A percentile compares a stretch with the other conserved stretches of the same genome.
These are phyloP conservation scores for Pichia sp. DNA, from an alignment of 1,139 yeast species.

Conservation along the genomic window DNA sequence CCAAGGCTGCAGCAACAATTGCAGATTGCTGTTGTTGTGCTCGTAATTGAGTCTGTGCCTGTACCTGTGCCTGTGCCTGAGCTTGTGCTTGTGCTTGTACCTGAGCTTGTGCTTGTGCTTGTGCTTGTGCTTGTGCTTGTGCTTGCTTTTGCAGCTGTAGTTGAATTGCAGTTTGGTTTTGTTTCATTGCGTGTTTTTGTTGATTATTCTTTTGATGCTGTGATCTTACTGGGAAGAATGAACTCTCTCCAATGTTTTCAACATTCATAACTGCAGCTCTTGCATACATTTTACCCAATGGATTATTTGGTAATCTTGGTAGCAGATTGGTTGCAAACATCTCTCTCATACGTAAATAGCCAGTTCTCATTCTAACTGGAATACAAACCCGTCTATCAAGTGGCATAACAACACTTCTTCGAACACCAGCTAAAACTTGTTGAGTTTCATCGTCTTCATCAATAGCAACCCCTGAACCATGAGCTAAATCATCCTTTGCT, in stretches of 20 bases:
- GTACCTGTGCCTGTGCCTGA: constrained; percentile 1
- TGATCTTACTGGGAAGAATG: constrained; percentile 55
- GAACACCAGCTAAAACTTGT: constrained; percentile 87
- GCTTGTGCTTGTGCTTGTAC: constrained; percentile 4
- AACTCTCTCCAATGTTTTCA: constrained; percentile 50
- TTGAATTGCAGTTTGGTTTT: constrained; percentile 12
- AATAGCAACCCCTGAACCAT: constrained; percentile 35
- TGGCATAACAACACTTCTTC: constrained; percentile 74
- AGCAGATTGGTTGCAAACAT: constrained; percentile 63
- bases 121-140: constrained; percentile 8
- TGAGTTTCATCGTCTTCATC: constrained; percentile 91
- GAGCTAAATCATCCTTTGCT: constrained; percentile 38
- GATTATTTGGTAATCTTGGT: constrained; percentile 33
- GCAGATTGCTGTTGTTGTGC: neutral
- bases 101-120: constrained; percentile 5
- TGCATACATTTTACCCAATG: constrained; percentile 70
- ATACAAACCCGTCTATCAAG: constrained; percentile 67
- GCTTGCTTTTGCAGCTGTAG: constrained; percentile 19
- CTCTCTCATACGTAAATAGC: constrained; percentile 75
- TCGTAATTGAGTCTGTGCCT: neutral
- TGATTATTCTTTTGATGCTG: constrained; percentile 31
- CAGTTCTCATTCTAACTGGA: constrained; percentile 64
- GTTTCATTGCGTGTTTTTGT: constrained; percentile 12
- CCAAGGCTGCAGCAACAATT: neutral
- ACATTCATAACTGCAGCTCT: constrained; percentile 69